Percentiles rank a stretch among this genome's conserved stretches.
These are phyloP conservation scores for Podospora sp. DNA, from an alignment of 495 filamentous ascomycete genomes.

Conservation along the genomic window DNA sequence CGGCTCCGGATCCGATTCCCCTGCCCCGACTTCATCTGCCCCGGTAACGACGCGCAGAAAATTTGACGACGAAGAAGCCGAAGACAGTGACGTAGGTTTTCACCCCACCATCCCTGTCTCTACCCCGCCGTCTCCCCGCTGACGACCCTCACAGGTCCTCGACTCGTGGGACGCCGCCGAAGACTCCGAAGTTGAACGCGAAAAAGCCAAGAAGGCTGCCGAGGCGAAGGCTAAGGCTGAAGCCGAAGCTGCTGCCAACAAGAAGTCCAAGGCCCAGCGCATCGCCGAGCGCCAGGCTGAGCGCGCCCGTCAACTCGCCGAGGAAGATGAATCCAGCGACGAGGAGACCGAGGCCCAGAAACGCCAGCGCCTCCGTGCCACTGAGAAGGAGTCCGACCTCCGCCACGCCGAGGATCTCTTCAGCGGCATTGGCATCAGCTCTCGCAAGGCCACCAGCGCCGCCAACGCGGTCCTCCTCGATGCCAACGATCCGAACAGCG, in stretches of 20 bases:
- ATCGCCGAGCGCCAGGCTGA: constrained; percentile 73
- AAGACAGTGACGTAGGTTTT: constrained; percentile 76
- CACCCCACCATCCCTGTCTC: constrained; percentile 4
- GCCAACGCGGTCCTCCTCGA: constrained; percentile 69
- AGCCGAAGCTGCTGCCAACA: constrained; percentile 85
- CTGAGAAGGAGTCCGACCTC: constrained; percentile 87
- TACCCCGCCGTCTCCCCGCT: background rate
- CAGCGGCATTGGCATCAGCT: constrained; percentile 72
- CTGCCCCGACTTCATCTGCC: constrained; percentile 54
- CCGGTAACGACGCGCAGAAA: constrained; percentile 51
- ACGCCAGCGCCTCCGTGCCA: constrained; percentile 70
- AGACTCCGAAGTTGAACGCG: constrained; percentile 94
- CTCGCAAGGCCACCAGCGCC: constrained; percentile 57
- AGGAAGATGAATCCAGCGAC: constrained; percentile 59
- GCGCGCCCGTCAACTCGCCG: constrained; percentile 51
- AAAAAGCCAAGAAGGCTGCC: constrained; percentile 85
- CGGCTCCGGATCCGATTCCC: constrained; percentile 61
- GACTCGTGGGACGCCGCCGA: constrained; percentile 98
- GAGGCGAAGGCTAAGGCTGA: constrained; percentile 88
- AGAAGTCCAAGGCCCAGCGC: constrained; percentile 87
- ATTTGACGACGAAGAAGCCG: constrained; percentile 92
- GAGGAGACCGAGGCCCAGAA: constrained; percentile 72
- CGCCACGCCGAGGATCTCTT: constrained; percentile 92
- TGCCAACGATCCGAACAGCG: constrained; percentile 68
- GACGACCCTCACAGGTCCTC: constrained; percentile 63